phyloP scores from a whole-genome alignment of 2,329 filamentous ascomycete genomes.

The Aureobasidium vineae region DNA sequence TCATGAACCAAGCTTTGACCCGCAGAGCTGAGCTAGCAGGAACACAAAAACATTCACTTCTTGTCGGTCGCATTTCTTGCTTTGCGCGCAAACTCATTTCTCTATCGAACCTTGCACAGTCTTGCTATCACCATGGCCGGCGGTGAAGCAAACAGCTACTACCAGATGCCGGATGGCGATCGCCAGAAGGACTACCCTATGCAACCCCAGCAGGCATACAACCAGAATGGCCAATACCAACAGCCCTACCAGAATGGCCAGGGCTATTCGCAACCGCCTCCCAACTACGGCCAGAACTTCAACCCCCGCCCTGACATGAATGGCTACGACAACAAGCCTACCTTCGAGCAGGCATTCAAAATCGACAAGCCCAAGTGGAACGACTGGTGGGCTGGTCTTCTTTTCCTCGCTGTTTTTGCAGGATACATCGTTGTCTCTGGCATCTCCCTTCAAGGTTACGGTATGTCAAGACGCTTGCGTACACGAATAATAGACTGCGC shows the following conservation, averaged over 20 bases:
- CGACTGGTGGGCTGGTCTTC: conserved; percentile 81
- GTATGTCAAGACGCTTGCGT: conserved; percentile 31
- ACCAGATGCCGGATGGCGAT: conserved; percentile 34
- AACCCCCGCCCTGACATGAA: conserved; percentile 32
- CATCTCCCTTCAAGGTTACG: conserved; percentile 71
- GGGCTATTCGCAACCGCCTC: conserved; percentile 36
- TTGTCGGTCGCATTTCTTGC: neutral
- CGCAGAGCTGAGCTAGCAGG: conserved; percentile 9
- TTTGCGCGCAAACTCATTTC: neutral
- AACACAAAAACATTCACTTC: conserved; percentile 24
- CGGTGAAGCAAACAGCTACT: conserved; percentile 43
- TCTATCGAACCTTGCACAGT: conserved; percentile 5
- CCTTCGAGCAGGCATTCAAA: conserved; percentile 79
- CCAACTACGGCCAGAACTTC: conserved; percentile 43
- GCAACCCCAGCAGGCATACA: conserved; percentile 21
- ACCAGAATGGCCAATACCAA: conserved; percentile 32
- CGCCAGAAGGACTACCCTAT: conserved; percentile 28
- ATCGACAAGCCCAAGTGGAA: conserved; percentile 83
- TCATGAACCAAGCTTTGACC: conserved; percentile 12
- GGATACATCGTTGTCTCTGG: conserved; percentile 77
- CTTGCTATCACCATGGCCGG: conserved; percentile 29
- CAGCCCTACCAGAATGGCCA: conserved; percentile 33
- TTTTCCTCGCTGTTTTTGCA: conserved; percentile 68
- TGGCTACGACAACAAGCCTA: conserved; percentile 47
- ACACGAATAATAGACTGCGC: neutral